Conservation (phyloP, 1,139 yeast species). For the Geotrichum australiense region DNA sequence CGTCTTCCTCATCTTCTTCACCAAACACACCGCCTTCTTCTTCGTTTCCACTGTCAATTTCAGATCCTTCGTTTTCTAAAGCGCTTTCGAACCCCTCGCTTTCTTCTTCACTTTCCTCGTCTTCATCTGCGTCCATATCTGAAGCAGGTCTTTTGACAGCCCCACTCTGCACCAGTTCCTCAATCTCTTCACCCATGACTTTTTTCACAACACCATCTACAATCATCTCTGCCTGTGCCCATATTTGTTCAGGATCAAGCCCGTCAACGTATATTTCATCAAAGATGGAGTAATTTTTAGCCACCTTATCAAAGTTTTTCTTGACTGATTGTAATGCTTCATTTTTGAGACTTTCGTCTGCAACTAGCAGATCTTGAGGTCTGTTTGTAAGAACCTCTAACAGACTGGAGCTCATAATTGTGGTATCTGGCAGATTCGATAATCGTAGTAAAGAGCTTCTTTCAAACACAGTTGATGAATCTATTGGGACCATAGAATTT, state of each 20-base stretch:
- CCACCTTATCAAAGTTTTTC: conserved; percentile 55
- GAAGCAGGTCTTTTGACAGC: conserved; percentile 21
- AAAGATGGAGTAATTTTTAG: conserved; percentile 56
- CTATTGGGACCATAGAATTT: neutral
- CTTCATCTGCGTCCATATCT: conserved; percentile 21
- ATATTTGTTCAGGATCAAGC: conserved; percentile 81
- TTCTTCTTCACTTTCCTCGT: conserved; percentile 26
- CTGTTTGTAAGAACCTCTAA: conserved; percentile 20
- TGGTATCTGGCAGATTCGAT: too few species aligned
- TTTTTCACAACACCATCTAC: conserved; percentile 61
- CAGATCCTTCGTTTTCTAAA: conserved; percentile 18
- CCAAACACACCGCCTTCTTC: conserved; percentile 15
- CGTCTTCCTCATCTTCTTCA: conserved; percentile 19
- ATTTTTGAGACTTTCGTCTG: conserved; percentile 25
- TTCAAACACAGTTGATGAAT: too few species aligned
- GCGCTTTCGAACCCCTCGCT: conserved; percentile 22
- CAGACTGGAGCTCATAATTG: conserved; percentile 10
- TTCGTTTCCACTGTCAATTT: conserved; percentile 14
- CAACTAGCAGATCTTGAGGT: conserved; percentile 30
- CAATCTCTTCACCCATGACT: conserved; percentile 37
- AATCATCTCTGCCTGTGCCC: conserved; percentile 87
- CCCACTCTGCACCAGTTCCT: conserved; percentile 18
- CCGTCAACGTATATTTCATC: conserved; percentile 84
- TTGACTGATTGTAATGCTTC: conserved; percentile 43
- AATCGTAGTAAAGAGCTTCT: too few species aligned